These are phyloP conservation scores for Xylaria venustula DNA, from an alignment of 495 filamentous ascomycete species.

Conservation along the genomic window DNA sequence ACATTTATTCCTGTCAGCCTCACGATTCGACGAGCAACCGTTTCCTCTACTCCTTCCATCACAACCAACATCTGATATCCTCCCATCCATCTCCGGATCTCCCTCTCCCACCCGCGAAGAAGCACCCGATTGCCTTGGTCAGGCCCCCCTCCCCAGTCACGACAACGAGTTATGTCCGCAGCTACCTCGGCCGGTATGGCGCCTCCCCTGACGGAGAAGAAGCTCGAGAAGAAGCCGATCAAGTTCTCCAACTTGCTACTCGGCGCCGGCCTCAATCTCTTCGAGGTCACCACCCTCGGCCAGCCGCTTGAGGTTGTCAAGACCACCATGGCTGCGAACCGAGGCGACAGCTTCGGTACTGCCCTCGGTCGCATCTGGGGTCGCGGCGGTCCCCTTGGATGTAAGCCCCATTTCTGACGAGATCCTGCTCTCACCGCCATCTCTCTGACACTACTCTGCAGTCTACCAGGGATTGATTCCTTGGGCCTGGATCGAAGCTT, in stretches of 20 bases:
- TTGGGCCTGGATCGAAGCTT: constrained; percentile 99
- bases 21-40: neutral
- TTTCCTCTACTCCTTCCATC: constrained; percentile 1
- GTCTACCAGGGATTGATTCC: constrained; percentile 99
- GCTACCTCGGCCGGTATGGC: constrained; percentile 54
- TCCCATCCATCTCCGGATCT: constrained; percentile 8
- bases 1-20: constrained; percentile 7
- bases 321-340: constrained; percentile 98
- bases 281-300: constrained; percentile 79
- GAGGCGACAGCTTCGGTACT: constrained; percentile 78
- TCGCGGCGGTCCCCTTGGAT: constrained; percentile 91
- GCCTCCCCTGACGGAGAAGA: constrained; percentile 47
- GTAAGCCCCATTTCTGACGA: constrained; percentile 58
- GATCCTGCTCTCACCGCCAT: neutral
- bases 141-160: constrained; percentile 67
- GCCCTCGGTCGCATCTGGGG: constrained; percentile 87
- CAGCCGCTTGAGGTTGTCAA: constrained; percentile 98
- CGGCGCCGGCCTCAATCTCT: constrained; percentile 95
- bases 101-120: constrained; percentile 57
- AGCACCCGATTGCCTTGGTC: constrained; percentile 90
- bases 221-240: constrained; percentile 97
- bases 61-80: constrained; percentile 15
- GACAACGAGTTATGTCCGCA: constrained; percentile 55
- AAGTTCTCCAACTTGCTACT: constrained; percentile 99
- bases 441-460: constrained; percentile 32